Base-by-base conservation (phyloP, 371 early-diverging fungal genomes). In the Sporodiniella umbellata region DNA sequence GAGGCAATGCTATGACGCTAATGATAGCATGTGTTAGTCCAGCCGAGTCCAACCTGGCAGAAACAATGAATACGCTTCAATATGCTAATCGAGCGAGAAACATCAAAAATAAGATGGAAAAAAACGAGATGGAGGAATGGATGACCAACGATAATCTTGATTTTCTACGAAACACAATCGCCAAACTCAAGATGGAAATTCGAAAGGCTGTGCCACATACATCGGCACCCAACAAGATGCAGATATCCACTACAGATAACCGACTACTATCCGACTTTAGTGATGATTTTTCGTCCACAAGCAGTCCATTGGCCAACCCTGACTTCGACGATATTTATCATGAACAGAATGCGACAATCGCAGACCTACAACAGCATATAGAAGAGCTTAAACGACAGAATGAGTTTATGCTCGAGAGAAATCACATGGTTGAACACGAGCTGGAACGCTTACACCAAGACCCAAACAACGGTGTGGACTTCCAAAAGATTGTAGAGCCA, bases 11-110 rank as follows among this genome's bases (percentile, higher is more conserved):
- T 24, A 83, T 88, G 43, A 91, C 96, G 0, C 68, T 96, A 15
- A 94, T 98, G 94, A 84, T 98, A 51, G 95, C 96, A 3, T 97
- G 97, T 76, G 88, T 92, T 3, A 85, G 87, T 54, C 89, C 94
- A 0, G 83, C 86, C 4, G 88, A 90, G 53, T 65, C 66, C 30
- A 90, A 93, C 70, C 79, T 92, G 54, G 79, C 85, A 23, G 99
- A 99, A 66, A 94, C 99, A n/a, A 60, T 77, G 51, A 96, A 92
- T 62, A 97, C 98, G 4, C 78, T 98, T 17, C 86, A 88, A 54
- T 99, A 96, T 58, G 96, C 96, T 6, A 89, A 90, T 54, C 80
- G 96, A 2, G 93, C 94, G 3, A 71, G 92, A 26, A 91, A 92
- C 49, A 94, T 95, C 60, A 89, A 89, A 58, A 95, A 95, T 60